Evolutionary conservation across 495 filamentous ascomycete genomes (phyloP), one percentile per base, ranked within the genome.

Genomic region (Trichoderma orchidacearum): DNA sequence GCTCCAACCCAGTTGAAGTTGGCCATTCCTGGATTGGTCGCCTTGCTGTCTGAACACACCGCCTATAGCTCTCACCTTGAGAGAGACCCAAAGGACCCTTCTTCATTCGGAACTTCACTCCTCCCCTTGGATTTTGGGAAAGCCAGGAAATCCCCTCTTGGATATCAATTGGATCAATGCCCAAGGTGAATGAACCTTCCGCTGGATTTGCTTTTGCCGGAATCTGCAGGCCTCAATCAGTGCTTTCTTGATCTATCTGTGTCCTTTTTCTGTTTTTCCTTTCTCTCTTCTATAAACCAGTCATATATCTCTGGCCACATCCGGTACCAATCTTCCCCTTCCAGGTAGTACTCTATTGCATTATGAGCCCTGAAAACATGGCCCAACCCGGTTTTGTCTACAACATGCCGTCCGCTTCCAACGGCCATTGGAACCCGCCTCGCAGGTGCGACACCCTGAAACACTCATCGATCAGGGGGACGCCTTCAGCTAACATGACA

Each of bases 331-430:
- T 27, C 13, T 48, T 12, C 27, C 9, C 21, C 11, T 11, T 48
- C 8, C 41, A 18, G 41, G 41, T 25, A 8, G 21, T 48, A 48
- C 15, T 25, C 27, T 8, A 23, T 25, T 48, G n/a, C 41, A 48
- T 48, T 48, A 48, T 48, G 41, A 48, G 41, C 41, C 41, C 41
- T 48, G 41, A 48, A 48, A 48, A 48, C 18, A 48, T 48, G 41
- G 41, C 41, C 18, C 41, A 48, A 23, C 41, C 41, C 8, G 41
- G 41, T 25, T 48, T 48, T 48, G 41, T 23, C 27, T 48, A 48
- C 41, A 48, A 48, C 18, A 48, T 48, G 41, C 41, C 41, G 23
- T 48, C 41, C 18, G 21, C 41, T 27, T 6, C 41, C 41, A 48
- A 48, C 41, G 21, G 21, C 18, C 41, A 48, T 9, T 48, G 41